Evolutionary conservation across 202 grass and related monocot genomes (phyloP).

Genomic region (Zizania palustris): DNA sequence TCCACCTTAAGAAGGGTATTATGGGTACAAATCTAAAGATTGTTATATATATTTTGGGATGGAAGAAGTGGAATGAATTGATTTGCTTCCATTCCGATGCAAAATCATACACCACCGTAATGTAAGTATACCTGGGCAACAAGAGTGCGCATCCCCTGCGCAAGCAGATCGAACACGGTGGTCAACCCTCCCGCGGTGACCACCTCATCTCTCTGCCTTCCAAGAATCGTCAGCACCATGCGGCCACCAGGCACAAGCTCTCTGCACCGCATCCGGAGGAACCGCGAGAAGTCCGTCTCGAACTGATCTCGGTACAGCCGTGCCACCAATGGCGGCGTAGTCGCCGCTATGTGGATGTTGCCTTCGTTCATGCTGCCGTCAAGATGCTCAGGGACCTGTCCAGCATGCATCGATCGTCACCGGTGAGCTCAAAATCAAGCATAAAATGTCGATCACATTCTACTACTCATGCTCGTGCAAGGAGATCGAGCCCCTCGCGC

Average conservation of each 20-base stretch:
- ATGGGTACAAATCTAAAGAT: too few relatives aligned
- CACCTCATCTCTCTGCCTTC: not conserved
- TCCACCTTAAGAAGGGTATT: too few relatives aligned
- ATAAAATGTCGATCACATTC: too few relatives aligned
- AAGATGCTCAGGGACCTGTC: constrained; percentile 19
- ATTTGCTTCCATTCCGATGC: too few relatives aligned
- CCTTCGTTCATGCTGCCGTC: not conserved
- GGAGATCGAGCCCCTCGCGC: too few relatives aligned
- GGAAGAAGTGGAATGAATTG: too few relatives aligned
- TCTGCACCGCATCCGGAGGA: constrained; percentile 34
- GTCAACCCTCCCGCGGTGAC: not conserved
- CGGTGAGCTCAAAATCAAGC: not conserved
- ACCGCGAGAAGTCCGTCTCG: constrained; percentile 39
- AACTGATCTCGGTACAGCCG: constrained; percentile 47
- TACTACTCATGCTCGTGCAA: too few relatives aligned
- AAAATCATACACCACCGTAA: not conserved
- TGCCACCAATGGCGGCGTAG: constrained; percentile 27
- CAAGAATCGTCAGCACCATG: constrained; percentile 41
- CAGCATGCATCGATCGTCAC: not conserved
- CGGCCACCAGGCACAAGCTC: constrained; percentile 38
- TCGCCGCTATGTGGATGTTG: constrained; percentile 36
- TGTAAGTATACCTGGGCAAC: not conserved
- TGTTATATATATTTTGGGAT: too few relatives aligned
- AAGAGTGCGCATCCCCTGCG: not conserved
- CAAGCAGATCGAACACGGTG: not conserved